These are phyloP conservation scores for Nidularia sp. DNA, from an alignment of 768 basidiomycete species.

Conservation along the genomic window DNA sequence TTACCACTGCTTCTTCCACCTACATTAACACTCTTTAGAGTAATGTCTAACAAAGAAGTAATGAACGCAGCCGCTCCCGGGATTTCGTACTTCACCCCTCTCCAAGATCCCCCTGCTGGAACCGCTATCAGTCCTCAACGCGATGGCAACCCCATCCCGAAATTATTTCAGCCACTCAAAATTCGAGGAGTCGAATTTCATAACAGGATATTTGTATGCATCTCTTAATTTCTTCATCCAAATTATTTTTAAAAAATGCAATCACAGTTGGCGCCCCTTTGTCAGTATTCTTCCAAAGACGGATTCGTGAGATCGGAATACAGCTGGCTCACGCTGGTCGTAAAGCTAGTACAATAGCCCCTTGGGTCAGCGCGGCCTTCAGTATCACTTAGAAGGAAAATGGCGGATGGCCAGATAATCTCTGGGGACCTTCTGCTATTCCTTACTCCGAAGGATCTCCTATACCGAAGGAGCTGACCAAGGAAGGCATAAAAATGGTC, in stretches of 20 bases:
- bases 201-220: not conserved
- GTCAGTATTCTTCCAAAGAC: conserved; percentile 23
- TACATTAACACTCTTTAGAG: no score
- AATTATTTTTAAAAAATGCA: not conserved
- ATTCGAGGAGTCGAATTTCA: no score
- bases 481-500: conserved; percentile 52
- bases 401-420: conserved; percentile 51
- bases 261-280: not conserved
- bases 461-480: conserved; percentile 51
- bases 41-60: not conserved
- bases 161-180: no score
- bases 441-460: conserved; percentile 39
- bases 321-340: not conserved
- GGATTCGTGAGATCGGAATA: conserved; percentile 26
- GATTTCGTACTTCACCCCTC: conserved; percentile 25
- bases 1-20: no score
- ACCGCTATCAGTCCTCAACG: conserved; percentile 31
- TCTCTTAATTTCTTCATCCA: no score
- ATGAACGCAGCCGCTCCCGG: conserved; percentile 22
- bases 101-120: conserved; percentile 34
- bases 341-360: conserved; percentile 21
- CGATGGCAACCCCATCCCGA: conserved; percentile 22
- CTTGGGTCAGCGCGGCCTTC: conserved; percentile 43
- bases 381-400: conserved; percentile 24
- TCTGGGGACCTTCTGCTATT: conserved; percentile 57